Evolutionary conservation across 441 rosid genomes (phyloP).

Genomic region (Erodium texanum): DNA sequence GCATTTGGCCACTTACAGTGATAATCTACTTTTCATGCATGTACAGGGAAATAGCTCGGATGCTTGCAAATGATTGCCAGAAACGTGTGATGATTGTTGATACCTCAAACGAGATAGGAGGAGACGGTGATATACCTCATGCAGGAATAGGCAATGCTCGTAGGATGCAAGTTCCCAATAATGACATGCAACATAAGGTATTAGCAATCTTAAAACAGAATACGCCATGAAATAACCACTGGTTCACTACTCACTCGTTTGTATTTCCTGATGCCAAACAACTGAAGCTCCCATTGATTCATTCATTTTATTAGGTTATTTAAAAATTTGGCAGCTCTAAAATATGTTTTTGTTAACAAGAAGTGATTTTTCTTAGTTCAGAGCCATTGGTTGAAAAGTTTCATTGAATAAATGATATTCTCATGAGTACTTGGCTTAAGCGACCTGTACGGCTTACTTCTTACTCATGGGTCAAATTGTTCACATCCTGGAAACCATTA

Average conservation of each 20-base stretch:
- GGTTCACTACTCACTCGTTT: slow-evolving; percentile 2
- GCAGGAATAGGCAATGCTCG: slow-evolving; percentile 90
- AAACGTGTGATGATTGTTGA: slow-evolving; percentile 95
- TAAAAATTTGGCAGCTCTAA: neutral
- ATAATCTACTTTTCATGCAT: slow-evolving; percentile 12
- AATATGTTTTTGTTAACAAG: neutral
- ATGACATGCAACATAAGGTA: slow-evolving; percentile 86
- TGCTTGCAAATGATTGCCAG: slow-evolving; percentile 79
- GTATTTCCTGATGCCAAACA: neutral
- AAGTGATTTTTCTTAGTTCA: slow-evolving; percentile 5
- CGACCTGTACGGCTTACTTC: neutral
- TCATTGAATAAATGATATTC: neutral
- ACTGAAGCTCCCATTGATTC: neutral
- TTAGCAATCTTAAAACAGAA: slow-evolving; percentile 1
- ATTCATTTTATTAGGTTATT: neutral
- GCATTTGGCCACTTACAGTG: slow-evolving; percentile 9
- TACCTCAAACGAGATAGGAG: slow-evolving; percentile 93
- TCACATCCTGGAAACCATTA: slow-evolving; percentile 11
- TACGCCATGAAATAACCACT: neutral
- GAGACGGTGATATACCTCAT: slow-evolving; percentile 97
- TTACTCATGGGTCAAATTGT: neutral
- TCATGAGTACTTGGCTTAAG: neutral
- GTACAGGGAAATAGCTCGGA: slow-evolving; percentile 75
- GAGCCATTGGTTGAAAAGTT: neutral
- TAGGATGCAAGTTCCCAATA: slow-evolving; percentile 85